Conservation (phyloP, 2,329 filamentous ascomycete species). For the Fusarium goolgardi region DNA sequence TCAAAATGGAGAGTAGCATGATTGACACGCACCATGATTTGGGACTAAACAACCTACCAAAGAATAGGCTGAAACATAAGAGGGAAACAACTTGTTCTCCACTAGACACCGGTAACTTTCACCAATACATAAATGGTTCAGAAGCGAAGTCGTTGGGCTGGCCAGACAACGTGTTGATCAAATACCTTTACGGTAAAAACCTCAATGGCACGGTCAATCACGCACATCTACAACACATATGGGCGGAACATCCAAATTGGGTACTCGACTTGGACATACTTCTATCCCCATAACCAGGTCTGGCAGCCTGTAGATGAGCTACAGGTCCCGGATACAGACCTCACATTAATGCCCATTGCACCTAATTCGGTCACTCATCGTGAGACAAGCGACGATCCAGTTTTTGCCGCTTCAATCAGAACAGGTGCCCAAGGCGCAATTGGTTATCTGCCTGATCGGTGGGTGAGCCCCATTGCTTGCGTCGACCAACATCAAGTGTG, state of each 20-base stretch:
- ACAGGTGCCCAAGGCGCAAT: neutral
- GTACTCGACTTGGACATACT: neutral
- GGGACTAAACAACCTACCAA: neutral
- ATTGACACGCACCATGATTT: neutral
- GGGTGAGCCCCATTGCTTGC: neutral
- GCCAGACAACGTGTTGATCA: neutral
- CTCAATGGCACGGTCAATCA: neutral
- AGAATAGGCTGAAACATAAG: neutral
- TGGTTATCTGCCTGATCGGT: accelerated
- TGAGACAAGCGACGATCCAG: neutral
- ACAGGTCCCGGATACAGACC: neutral
- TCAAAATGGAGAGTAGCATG: neutral
- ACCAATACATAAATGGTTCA: neutral
- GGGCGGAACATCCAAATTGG: neutral
- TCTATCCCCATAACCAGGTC: neutral
- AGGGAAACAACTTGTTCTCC: neutral
- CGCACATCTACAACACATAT: neutral
- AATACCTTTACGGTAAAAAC: neutral
- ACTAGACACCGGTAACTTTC: neutral
- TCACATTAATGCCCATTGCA: neutral
- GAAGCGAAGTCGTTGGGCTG: neutral
- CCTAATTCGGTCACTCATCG: neutral
- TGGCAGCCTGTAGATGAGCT: neutral
- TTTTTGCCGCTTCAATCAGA: neutral
- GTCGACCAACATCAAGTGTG: neutral